Conservation (phyloP, 305 asterid species). For the Fraxinus platypoda region DNA sequence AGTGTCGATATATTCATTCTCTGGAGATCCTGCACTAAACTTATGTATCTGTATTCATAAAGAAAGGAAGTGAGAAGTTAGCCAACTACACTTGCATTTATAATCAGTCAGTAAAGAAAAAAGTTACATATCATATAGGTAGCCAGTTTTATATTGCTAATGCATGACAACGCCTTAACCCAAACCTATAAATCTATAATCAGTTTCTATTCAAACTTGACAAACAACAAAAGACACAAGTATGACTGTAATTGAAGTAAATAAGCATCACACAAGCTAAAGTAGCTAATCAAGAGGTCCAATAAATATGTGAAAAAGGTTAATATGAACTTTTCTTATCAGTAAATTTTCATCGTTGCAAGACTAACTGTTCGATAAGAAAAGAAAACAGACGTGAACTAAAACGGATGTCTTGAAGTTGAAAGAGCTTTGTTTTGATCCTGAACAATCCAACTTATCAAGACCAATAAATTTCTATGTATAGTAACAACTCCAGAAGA, state of each 20-base stretch:
- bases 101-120: background rate
- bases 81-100: background rate
- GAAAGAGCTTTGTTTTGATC: background rate
- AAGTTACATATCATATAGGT: background rate
- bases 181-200: background rate
- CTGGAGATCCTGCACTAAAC: slow-evolving; percentile 71
- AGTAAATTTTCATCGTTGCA: background rate
- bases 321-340: background rate
- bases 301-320: background rate
- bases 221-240: background rate
- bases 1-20: slow-evolving; percentile 59
- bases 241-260: background rate
- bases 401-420: background rate
- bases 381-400: background rate
- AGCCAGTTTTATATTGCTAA: background rate
- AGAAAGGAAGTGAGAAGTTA: background rate
- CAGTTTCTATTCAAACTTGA: background rate
- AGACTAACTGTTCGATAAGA: background rate
- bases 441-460: background rate
- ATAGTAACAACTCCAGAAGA: background rate
- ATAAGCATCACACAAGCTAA: background rate
- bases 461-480: background rate
- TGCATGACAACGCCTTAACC: background rate
- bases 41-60: slow-evolving; percentile 52
- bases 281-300: background rate